Conservation (phyloP, 179 eudicot species). For the Heliamphora ciliata region DNA sequence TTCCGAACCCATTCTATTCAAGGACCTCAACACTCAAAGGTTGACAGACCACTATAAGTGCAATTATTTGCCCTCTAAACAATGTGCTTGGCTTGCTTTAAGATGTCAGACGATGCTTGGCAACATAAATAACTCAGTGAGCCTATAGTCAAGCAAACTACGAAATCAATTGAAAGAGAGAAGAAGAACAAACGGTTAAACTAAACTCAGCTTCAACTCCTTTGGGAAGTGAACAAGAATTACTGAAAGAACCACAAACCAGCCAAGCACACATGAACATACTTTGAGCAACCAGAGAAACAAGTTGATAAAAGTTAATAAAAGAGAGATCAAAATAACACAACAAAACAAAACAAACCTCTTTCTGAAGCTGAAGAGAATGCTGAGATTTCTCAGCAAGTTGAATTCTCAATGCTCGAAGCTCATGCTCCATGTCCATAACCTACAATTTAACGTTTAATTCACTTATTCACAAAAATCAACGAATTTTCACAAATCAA, state of each 20-base stretch:
- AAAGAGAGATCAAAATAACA: background rate
- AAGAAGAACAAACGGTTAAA: background rate
- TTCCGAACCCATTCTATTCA: background rate
- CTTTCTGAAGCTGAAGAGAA: slow-evolving; percentile 80
- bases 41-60: background rate
- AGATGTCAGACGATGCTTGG: background rate
- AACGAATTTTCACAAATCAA: background rate
- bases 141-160: background rate
- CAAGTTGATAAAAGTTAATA: background rate
- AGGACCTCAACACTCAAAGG: background rate
- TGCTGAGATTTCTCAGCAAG: slow-evolving; percentile 81
- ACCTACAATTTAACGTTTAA: slow-evolving; percentile 39
- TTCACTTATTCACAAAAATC: background rate
- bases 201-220: background rate
- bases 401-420: slow-evolving; percentile 80
- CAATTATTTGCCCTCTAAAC: background rate
- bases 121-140: background rate
- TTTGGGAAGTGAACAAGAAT: background rate
- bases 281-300: slow-evolving; percentile 1
- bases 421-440: slow-evolving; percentile 99
- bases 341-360: slow-evolving; percentile 37
- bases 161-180: background rate
- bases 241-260: background rate
- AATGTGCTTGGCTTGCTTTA: background rate
- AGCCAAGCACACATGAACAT: background rate